Conservation (phyloP, 768 basidiomycete species). For the Mycena metata region DNA sequence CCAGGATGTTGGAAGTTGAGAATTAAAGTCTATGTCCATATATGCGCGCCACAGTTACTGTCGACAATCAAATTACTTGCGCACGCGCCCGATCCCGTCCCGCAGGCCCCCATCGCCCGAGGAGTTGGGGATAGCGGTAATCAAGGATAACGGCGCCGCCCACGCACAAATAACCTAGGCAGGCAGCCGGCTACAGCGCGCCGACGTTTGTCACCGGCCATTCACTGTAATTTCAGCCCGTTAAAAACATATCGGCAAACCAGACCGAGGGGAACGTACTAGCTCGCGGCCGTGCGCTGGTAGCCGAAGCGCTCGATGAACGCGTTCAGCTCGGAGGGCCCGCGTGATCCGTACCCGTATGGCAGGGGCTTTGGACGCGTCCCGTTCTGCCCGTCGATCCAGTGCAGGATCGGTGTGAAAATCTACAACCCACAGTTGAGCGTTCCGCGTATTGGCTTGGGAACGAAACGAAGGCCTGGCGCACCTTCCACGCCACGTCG, state of each 20-base stretch:
- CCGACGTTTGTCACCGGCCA: constrained; percentile 35
- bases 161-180: neutral
- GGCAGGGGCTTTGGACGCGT: constrained; percentile 75
- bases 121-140: constrained; percentile 5
- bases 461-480: too few species aligned
- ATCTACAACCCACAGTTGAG: constrained; percentile 65
- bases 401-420: constrained; percentile 95
- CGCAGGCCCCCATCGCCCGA: constrained; percentile 17
- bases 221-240: constrained; percentile 2
- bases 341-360: constrained; percentile 96
- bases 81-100: constrained; percentile 27
- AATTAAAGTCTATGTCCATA: constrained; percentile 3
- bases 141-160: neutral
- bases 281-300: constrained; percentile 72
- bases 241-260: neutral
- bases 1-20: neutral
- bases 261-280: constrained; percentile 67
- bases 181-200: constrained; percentile 3
- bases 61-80: neutral
- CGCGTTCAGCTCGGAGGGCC: constrained; percentile 83
- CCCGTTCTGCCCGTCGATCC: constrained; percentile 88
- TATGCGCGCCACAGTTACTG: neutral
- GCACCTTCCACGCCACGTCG: constrained; percentile 96
- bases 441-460: too few species aligned
- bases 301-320: constrained; percentile 86